A percentile compares a stretch with the other conserved stretches of the same genome.
These are phyloP conservation scores for Letharia lupina DNA, from an alignment of 495 filamentous ascomycete species.

Conservation along the genomic window DNA sequence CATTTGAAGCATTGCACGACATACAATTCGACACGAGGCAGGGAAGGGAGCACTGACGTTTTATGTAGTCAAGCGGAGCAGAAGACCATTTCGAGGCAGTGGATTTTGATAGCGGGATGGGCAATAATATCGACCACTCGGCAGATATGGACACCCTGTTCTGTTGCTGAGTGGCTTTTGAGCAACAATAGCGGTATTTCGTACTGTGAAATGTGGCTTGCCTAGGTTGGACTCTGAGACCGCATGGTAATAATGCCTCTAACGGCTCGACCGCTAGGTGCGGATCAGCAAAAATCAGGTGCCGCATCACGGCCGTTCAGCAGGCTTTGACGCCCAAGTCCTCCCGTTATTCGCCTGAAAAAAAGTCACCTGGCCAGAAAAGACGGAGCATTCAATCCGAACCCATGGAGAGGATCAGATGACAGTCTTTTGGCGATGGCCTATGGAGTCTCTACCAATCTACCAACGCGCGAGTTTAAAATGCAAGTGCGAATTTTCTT, in stretches of 20 bases:
- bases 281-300: slow-evolving; percentile 25
- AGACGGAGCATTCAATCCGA: slow-evolving; percentile 5
- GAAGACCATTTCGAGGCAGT: slow-evolving; percentile 5
- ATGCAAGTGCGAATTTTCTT: slow-evolving; percentile 8
- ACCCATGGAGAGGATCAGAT: slow-evolving; percentile 2
- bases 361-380: slow-evolving; percentile 3
- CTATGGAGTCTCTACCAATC: slow-evolving; percentile 10
- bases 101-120: slow-evolving; percentile 13
- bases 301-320: slow-evolving; percentile 21
- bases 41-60: slow-evolving; percentile 8
- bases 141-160: slow-evolving; percentile 4
- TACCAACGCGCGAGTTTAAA: slow-evolving; percentile 6
- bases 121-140: background rate
- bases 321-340: slow-evolving; percentile 13
- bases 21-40: slow-evolving; percentile 6
- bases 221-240: slow-evolving; percentile 11
- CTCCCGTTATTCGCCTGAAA: slow-evolving; percentile 8
- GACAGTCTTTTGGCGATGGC: background rate
- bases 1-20: background rate
- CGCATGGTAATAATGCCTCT: slow-evolving; percentile 17
- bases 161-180: slow-evolving; percentile 21
- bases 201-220: slow-evolving; percentile 12
- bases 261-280: slow-evolving; percentile 18
- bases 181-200: slow-evolving; percentile 19
- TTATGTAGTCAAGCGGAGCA: slow-evolving; percentile 11